phyloP scores from a whole-genome alignment of 257 asterid species.

The Penstemon davidsonii region DNA sequence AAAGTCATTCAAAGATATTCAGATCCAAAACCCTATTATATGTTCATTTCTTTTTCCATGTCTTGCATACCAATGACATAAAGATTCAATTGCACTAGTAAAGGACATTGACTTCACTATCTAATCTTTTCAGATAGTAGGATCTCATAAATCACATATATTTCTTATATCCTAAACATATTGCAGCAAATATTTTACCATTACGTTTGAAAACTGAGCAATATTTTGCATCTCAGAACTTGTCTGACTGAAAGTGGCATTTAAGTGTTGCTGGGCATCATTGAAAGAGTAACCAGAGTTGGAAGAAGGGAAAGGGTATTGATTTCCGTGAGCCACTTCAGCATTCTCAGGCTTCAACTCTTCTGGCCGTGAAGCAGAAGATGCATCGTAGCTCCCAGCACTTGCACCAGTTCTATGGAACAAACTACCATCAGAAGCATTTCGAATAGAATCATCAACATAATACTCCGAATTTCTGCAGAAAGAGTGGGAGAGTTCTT shows the following conservation, averaged over 20 bases:
- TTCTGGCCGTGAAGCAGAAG: slow-evolving; percentile 67
- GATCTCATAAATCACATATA: neutral
- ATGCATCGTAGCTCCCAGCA: slow-evolving; percentile 56
- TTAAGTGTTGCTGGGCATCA: slow-evolving; percentile 43
- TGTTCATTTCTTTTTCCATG: neutral
- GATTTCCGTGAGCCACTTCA: slow-evolving; percentile 64
- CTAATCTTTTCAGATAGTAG: neutral
- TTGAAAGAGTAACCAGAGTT: slow-evolving; percentile 52
- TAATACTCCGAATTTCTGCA: slow-evolving; percentile 79
- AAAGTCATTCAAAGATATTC: neutral
- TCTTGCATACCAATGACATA: neutral
- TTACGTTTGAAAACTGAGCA: slow-evolving; percentile 43
- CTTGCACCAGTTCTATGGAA: slow-evolving; percentile 59
- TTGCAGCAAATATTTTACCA: slow-evolving; percentile 38
- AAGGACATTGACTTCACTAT: neutral
- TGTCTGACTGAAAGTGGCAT: slow-evolving; percentile 37
- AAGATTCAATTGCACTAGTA: neutral
- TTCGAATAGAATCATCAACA: slow-evolving; percentile 65
- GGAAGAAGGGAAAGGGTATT: slow-evolving; percentile 65
- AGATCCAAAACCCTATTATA: neutral
- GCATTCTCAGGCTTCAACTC: slow-evolving; percentile 65
- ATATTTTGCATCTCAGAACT: slow-evolving; percentile 49
- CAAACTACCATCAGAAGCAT: slow-evolving; percentile 66
- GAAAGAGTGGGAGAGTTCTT: slow-evolving; percentile 15
- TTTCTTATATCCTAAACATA: neutral